Evolutionary conservation across 2,329 filamentous ascomycete genomes (phyloP), one percentile per base, ranked within the genome.

Genomic region (Sarocladium kiliense): DNA sequence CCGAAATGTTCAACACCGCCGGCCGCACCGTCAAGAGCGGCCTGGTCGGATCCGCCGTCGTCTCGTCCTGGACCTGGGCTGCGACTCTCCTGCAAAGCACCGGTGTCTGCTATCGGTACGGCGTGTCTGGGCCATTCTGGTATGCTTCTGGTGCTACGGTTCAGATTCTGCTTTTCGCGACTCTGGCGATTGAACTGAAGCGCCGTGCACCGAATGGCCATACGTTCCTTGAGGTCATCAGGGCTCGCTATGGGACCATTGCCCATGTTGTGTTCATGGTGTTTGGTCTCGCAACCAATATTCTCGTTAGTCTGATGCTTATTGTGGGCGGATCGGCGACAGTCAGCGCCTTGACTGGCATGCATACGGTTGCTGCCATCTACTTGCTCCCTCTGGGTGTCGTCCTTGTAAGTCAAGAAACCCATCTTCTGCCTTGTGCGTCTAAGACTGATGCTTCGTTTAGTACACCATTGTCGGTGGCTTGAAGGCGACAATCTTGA

Each of bases 21-120:
- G 89, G 89, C 12, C 78, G 90, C 58, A 90, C 88, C 1, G 88
- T 94, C 59, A 94, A 93, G 66, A 89, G 88, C 10, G 90, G 90
- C 47, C 76, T 95, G n/a, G 89, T 94, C 1, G 87, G 88, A 7
- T 87, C 88, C 4, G 89, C 89, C 7, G 89, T 94, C 11, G 88
- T 94, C 2, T 90, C 86, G 25, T 47, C 86, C 7, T 94, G 90
- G 90, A 93, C 89, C 0, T 93, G 89, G 89, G 88, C 88, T 1
- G 88, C 87, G 23, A 91, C 88, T 0, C 75, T 91, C 11, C 76
- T 91, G 4, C 87, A 91, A 65, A 86, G 81, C 2, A 84, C 86
- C 2, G 80, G 83, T 16, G 86, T 93, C 16, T 88, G 87, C 58
- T 93, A 93, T 68, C 77, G 81, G 58, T 91, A 91, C 63, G 86